These are phyloP conservation scores for Hansenula sp. DNA, from an alignment of 1,139 yeast genomes.

Conservation along the genomic window DNA sequence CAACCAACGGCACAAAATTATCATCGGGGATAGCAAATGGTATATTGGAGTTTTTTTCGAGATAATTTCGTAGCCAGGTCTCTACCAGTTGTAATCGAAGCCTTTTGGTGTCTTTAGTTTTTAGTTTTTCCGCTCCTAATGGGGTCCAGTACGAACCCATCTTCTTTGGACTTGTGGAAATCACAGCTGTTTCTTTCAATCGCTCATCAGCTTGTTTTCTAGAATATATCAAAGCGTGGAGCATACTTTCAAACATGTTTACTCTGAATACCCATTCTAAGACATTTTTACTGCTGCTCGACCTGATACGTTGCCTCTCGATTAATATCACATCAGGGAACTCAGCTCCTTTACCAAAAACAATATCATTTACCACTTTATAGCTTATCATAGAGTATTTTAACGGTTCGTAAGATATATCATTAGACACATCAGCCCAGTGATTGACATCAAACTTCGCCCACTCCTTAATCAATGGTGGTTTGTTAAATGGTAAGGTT, in stretches of 20 bases:
- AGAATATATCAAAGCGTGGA: slow-evolving; percentile 7
- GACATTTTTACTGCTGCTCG: slow-evolving; percentile 38
- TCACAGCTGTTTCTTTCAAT: slow-evolving; percentile 14
- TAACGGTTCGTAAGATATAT: slow-evolving; percentile 17
- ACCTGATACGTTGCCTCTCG: slow-evolving; percentile 45
- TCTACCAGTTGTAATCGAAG: slow-evolving; percentile 16
- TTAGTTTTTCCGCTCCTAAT: slow-evolving; percentile 3
- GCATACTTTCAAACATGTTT: slow-evolving; percentile 43
- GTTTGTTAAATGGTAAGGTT: slow-evolving; percentile 17
- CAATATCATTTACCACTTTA: slow-evolving; percentile 18
- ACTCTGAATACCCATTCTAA: slow-evolving; percentile 45
- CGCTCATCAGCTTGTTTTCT: neutral
- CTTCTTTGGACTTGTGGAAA: slow-evolving; percentile 34
- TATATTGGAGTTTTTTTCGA: neutral
- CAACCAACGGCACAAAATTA: neutral
- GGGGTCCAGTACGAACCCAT: slow-evolving; percentile 38
- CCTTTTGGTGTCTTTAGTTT: slow-evolving; percentile 11
- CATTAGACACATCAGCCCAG: slow-evolving; percentile 23
- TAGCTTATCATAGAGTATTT: slow-evolving; percentile 20
- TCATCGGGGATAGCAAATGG: neutral
- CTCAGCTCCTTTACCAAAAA: slow-evolving; percentile 10
- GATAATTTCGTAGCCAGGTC: slow-evolving; percentile 12
- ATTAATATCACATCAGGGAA: slow-evolving; percentile 40
- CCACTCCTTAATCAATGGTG: slow-evolving; percentile 38
- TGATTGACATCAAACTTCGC: slow-evolving; percentile 35